Conservation (phyloP, 2,329 filamentous ascomycete species). For the Sordariomycetes sp. region DNA sequence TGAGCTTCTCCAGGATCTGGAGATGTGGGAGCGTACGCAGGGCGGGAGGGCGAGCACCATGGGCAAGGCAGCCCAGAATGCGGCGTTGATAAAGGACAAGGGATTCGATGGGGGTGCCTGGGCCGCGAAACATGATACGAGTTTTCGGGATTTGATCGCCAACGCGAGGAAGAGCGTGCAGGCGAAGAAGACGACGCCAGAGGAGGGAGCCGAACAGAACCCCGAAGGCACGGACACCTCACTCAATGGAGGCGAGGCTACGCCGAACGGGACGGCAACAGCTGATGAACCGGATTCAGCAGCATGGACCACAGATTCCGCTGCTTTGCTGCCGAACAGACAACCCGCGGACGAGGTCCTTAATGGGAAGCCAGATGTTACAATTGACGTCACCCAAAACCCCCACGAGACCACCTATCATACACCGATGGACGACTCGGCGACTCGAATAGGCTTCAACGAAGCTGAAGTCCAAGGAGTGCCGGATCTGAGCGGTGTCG, state of each 20-base stretch:
- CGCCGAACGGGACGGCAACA: not conserved
- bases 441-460: too few relatives aligned
- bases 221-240: too few relatives aligned
- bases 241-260: not conserved
- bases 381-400: too few relatives aligned
- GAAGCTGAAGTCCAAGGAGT: too few relatives aligned
- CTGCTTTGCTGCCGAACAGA: too few relatives aligned
- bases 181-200: conserved; percentile 18
- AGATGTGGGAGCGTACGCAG: conserved; percentile 79
- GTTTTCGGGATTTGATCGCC: conserved; percentile 74
- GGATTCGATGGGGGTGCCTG: conserved; percentile 78
- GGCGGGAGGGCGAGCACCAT: conserved; percentile 47
- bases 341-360: too few relatives aligned
- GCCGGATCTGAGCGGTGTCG: too few relatives aligned
- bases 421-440: too few relatives aligned
- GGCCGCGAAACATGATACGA: conserved; percentile 60
- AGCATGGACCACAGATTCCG: too few relatives aligned
- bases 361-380: too few relatives aligned
- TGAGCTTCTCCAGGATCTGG: conserved; percentile 70
- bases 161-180: conserved; percentile 54
- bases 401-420: too few relatives aligned
- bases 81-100: conserved; percentile 62
- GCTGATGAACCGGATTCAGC: not conserved
- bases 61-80: conserved; percentile 25
- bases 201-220: not conserved